Evolutionary conservation across 1,139 yeast genomes (phyloP).

Genomic region (Ogataea hybrid): DNA sequence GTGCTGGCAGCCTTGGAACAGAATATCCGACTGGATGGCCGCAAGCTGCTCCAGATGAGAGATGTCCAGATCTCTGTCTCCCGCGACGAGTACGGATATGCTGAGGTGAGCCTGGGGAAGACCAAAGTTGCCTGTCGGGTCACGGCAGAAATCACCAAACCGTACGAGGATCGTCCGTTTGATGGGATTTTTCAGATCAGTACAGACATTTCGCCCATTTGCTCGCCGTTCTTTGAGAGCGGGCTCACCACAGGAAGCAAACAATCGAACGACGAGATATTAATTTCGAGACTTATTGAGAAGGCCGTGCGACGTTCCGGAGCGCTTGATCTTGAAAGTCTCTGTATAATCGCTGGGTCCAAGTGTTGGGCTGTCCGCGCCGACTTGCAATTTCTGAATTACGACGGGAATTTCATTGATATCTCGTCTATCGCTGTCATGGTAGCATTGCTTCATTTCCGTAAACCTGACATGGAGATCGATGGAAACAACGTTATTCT

Average conservation of each 20-base stretch:
- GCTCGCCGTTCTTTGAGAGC: slow-evolving; percentile 78
- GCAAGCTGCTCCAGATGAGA: slow-evolving; percentile 63
- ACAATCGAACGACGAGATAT: slow-evolving; percentile 72
- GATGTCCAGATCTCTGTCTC: slow-evolving; percentile 63
- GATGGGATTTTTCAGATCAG: slow-evolving; percentile 86
- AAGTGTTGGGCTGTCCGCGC: slow-evolving; percentile 91
- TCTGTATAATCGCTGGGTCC: slow-evolving; percentile 88
- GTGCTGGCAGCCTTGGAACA: slow-evolving; percentile 60
- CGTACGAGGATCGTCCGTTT: slow-evolving; percentile 89
- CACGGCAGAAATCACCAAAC: slow-evolving; percentile 75
- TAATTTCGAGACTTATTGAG: slow-evolving; percentile 79
- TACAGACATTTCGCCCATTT: slow-evolving; percentile 88
- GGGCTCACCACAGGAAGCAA: slow-evolving; percentile 39
- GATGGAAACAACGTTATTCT: slow-evolving; percentile 65
- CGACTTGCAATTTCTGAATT: slow-evolving; percentile 82
- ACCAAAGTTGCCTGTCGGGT: slow-evolving; percentile 77
- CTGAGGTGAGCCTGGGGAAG: slow-evolving; percentile 70
- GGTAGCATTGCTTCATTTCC: slow-evolving; percentile 79
- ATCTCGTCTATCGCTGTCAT: slow-evolving; percentile 89
- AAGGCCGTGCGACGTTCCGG: slow-evolving; percentile 88
- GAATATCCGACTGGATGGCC: slow-evolving; percentile 66
- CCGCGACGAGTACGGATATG: slow-evolving; percentile 68
- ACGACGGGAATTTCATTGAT: slow-evolving; percentile 91
- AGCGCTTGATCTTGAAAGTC: slow-evolving; percentile 84
- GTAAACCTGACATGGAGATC: slow-evolving; percentile 82